Evolutionary conservation across 2,329 filamentous ascomycete genomes (phyloP).

Genomic region (Aspergillus sojae): DNA sequence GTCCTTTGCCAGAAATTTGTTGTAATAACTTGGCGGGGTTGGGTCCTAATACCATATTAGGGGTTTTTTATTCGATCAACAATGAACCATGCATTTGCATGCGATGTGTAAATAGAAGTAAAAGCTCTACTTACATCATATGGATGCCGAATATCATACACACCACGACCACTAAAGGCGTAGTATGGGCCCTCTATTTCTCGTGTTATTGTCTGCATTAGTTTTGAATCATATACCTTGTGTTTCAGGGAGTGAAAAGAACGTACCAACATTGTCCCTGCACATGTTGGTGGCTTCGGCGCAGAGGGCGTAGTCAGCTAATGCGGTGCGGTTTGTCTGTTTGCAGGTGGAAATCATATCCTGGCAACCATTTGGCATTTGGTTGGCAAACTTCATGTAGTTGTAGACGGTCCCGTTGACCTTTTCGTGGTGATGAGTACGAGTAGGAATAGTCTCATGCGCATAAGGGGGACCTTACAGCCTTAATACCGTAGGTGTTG

Average conservation of each 20-base stretch:
- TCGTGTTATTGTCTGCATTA: too few species aligned
- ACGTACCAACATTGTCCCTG: slow-evolving; percentile 55
- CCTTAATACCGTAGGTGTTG: slow-evolving; percentile 59
- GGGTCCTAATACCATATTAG: slow-evolving; percentile 51
- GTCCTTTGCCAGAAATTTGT: slow-evolving; percentile 66
- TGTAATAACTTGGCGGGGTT: slow-evolving; percentile 64
- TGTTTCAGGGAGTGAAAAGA: not conserved
- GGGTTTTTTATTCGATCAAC: slow-evolving; percentile 26
- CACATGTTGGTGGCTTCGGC: slow-evolving; percentile 59
- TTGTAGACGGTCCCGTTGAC: slow-evolving; percentile 62
- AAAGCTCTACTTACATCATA: slow-evolving; percentile 29
- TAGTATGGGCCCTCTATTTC: slow-evolving; percentile 57
- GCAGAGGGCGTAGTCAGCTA: slow-evolving; percentile 56
- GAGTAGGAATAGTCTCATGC: not conserved
- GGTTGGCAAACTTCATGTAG: slow-evolving; percentile 60
- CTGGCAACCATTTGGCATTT: slow-evolving; percentile 63
- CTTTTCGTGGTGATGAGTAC: slow-evolving; percentile 19
- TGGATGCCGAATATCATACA: slow-evolving; percentile 64
- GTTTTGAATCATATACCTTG: too few species aligned
- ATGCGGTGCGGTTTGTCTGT: slow-evolving; percentile 60
- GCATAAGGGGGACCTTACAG: slow-evolving; percentile 22
- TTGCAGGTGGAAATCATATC: slow-evolving; percentile 69
- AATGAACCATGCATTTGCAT: not conserved
- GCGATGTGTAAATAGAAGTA: not conserved
- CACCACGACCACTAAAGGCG: slow-evolving; percentile 55